Percentiles rank a stretch among this genome's conserved stretches.
These are phyloP conservation scores for Barbatosphaeria neglecta DNA, from an alignment of 495 filamentous ascomycete species.

Conservation along the genomic window DNA sequence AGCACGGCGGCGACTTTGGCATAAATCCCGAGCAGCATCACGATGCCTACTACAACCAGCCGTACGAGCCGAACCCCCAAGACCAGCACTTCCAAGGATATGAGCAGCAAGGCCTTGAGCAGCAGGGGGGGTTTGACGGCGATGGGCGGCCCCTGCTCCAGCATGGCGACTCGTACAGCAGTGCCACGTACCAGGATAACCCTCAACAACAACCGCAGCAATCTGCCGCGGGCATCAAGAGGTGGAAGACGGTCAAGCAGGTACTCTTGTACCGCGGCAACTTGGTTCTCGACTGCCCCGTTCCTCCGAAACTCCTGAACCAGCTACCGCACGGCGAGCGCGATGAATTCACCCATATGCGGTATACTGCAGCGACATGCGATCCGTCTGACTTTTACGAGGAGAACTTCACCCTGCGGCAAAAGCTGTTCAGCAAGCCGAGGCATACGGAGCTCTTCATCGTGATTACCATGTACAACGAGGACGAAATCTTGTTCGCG, in stretches of 20 bases:
- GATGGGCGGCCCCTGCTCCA: constrained; percentile 40
- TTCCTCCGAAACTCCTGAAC: constrained; percentile 78
- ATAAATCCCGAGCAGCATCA: constrained; percentile 75
- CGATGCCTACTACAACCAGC: constrained; percentile 73
- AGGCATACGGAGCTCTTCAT: constrained; percentile 96
- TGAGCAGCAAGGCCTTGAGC: constrained; percentile 10
- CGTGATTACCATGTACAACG: constrained; percentile 98
- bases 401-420: constrained; percentile 84
- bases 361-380: constrained; percentile 93
- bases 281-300: constrained; percentile 91
- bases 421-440: constrained; percentile 86
- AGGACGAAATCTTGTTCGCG: constrained; percentile 93
- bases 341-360: constrained; percentile 98
- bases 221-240: constrained; percentile 47
- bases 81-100: constrained; percentile 41
- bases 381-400: constrained; percentile 81
- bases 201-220: constrained; percentile 41
- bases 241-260: constrained; percentile 98
- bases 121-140: constrained; percentile 15
- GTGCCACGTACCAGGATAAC: constrained; percentile 37
- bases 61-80: constrained; percentile 60
- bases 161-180: constrained; percentile 31
- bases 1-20: constrained; percentile 48
- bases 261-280: constrained; percentile 95
- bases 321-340: constrained; percentile 81